phyloP scores from a whole-genome alignment of 768 basidiomycete genomes.

The Dictyophora rubrovolvata region DNA sequence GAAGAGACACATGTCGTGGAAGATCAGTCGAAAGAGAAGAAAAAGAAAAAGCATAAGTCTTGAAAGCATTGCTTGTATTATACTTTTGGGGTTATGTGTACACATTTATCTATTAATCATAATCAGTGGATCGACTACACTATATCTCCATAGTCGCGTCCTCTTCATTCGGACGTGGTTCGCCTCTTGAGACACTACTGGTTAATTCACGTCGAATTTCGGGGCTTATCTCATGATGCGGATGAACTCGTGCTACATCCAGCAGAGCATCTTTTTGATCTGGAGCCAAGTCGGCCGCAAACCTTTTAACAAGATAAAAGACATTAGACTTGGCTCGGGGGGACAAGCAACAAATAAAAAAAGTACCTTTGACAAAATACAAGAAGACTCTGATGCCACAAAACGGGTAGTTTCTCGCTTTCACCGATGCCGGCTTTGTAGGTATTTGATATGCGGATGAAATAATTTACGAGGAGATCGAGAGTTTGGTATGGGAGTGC shows the following conservation, averaged over 20 bases:
- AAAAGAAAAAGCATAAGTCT: constrained; percentile 4
- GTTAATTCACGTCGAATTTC: constrained; percentile 89
- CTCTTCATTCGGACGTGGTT: constrained; percentile 55
- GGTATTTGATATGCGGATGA: constrained; percentile 88
- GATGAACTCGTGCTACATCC: constrained; percentile 79
- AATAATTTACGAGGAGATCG: constrained; percentile 96
- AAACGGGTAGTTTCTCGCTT: constrained; percentile 77
- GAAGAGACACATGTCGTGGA: background rate
- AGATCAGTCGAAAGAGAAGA: constrained; percentile 1
- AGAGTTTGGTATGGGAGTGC: constrained; percentile 97
- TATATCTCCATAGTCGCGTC: constrained; percentile 47
- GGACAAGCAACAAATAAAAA: constrained; percentile 5
- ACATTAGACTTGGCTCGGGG: background rate
- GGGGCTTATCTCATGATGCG: constrained; percentile 77
- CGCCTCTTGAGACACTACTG: constrained; percentile 78
- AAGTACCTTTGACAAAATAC: constrained; percentile 84
- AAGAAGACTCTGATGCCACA: constrained; percentile 96
- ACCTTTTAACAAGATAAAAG: constrained; percentile 37
- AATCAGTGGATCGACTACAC: background rate
- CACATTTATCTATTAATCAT: background rate
- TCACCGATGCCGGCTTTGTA: constrained; percentile 67
- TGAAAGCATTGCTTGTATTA: background rate
- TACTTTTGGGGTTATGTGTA: background rate
- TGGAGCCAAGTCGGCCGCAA: constrained; percentile 86
- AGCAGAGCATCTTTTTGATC: constrained; percentile 97